Evolutionary conservation across 768 basidiomycete species (phyloP), one percentile per base, ranked within the genome.

Genomic region (Leucosporidium creatinivorum): DNA sequence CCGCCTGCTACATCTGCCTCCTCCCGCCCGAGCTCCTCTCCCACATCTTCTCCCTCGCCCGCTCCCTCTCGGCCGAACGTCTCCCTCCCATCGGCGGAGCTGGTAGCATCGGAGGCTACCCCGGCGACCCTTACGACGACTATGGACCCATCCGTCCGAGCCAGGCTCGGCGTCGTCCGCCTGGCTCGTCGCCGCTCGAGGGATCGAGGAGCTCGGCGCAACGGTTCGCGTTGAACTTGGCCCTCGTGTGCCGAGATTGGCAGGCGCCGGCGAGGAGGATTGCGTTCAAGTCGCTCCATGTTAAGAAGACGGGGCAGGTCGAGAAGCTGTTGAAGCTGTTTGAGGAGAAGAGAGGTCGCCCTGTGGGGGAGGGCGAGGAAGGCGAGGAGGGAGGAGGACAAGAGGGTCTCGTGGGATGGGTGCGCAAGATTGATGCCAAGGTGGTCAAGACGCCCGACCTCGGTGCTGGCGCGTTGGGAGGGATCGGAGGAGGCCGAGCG

Each of bases 1-100:
- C 61, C 4, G 36, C 28, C 39, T 44, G 39, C 39, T 44, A 44
- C 9, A 58, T 67, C 47, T 6, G 25, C 21, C 51, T n/a, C 26
- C 61, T 67, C 33, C 66, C 66, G 0, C 19, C 33, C 25, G 66
- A 67, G 21, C 25, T 67, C 50, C 48, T 67, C 56, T n/a, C 58
- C 39, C 31, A 23, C 33, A 59, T 67, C 33, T 26, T 67, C 50
- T 36, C 26, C 10, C 49, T 62, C 57, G 66, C 61, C 9, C 62
- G 58, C 28, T 3, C 19, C 1, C 49, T 28, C 13, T 57, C 61
- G 7, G 28, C 30, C 4, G 23, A 28, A 13, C 52, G 49, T 19
- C 31, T 3, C 21, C 4, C 39, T 12, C 62, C 36, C 52, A 25
- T 36, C 62, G 36, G 13, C 12, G 3, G 30, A n/a, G 3, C 19